These are phyloP conservation scores for Persicaria maculosa DNA, from an alignment of 148 eudicot species.

Conservation along the genomic window DNA sequence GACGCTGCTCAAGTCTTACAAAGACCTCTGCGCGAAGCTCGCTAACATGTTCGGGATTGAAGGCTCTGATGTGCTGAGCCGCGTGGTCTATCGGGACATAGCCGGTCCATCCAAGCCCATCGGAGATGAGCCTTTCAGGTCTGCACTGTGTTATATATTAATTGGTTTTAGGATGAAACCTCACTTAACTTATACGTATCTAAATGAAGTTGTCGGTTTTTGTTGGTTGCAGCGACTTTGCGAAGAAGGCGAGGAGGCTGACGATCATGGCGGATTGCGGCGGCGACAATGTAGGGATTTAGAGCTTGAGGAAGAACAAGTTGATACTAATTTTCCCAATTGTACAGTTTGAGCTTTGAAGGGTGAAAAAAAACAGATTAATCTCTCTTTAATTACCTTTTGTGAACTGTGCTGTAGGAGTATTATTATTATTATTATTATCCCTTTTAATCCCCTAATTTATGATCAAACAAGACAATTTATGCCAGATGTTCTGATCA, in stretches of 20 bases:
- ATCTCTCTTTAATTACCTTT: not conserved
- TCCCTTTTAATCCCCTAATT: not conserved
- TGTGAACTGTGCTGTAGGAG: conserved; percentile 8
- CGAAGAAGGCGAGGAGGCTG: conserved; percentile 61
- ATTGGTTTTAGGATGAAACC: too few species aligned
- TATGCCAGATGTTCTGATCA: not conserved
- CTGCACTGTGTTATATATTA: not conserved
- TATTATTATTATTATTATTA: not conserved
- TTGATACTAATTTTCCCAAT: conserved; percentile 19
- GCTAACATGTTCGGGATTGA: conserved; percentile 52
- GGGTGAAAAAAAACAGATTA: not conserved
- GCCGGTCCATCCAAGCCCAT: conserved; percentile 46
- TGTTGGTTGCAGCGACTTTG: conserved; percentile 54
- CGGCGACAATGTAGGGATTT: conserved; percentile 44
- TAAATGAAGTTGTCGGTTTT: not conserved
- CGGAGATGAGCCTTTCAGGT: conserved; percentile 78
- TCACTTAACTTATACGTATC: not conserved
- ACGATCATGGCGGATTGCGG: conserved; percentile 56
- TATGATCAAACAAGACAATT: not conserved
- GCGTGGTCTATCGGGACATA: conserved; percentile 45
- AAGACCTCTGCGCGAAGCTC: conserved; percentile 55
- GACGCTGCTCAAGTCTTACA: conserved; percentile 49
- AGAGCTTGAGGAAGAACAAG: conserved; percentile 7
- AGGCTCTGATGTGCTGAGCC: conserved; percentile 50
- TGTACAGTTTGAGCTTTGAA: conserved; percentile 28